Conservation (phyloP, 139 green algal species). For the Closterium sp. region DNA sequence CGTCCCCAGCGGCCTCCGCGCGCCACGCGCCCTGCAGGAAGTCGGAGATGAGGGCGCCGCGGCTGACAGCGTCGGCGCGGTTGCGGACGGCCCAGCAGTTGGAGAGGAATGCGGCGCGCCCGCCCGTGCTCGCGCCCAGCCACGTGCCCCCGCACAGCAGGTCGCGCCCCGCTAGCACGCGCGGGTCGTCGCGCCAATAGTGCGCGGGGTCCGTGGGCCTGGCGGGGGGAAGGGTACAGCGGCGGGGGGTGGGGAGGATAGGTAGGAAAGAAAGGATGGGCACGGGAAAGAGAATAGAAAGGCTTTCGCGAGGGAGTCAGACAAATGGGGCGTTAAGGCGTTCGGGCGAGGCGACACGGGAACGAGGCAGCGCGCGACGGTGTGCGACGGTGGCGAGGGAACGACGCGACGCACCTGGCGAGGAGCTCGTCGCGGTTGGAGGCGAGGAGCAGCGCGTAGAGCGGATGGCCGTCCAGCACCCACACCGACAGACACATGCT, state of each 20-base stretch:
- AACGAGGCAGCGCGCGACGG: neutral
- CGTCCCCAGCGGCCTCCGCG: neutral
- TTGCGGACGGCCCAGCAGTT: conserved; percentile 62
- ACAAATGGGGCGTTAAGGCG: no score
- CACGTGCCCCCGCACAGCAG: conserved; percentile 63
- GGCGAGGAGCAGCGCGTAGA: conserved; percentile 62
- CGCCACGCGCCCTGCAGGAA: conserved; percentile 55
- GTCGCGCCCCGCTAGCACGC: conserved; percentile 65
- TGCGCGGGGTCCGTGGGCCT: conserved; percentile 61
- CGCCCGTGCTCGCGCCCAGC: conserved; percentile 63
- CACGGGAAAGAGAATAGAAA: neutral
- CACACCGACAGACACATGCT: conserved; percentile 70
- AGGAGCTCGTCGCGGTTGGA: conserved; percentile 83
- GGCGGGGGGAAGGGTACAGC: neutral
- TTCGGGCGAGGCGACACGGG: no score
- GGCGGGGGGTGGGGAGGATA: no score
- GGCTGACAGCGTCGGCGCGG: conserved; percentile 35
- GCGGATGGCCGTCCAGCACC: conserved; percentile 55
- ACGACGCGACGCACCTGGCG: conserved; percentile 43
- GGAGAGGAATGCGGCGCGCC: conserved; percentile 65
- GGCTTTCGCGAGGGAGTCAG: neutral
- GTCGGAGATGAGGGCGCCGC: conserved; percentile 57
- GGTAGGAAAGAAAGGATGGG: neutral
- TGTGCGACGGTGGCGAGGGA: neutral
- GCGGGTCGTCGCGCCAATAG: conserved; percentile 57